These are phyloP conservation scores for Microthlaspi erraticum DNA, from an alignment of 345 rosid genomes.

Conservation along the genomic window DNA sequence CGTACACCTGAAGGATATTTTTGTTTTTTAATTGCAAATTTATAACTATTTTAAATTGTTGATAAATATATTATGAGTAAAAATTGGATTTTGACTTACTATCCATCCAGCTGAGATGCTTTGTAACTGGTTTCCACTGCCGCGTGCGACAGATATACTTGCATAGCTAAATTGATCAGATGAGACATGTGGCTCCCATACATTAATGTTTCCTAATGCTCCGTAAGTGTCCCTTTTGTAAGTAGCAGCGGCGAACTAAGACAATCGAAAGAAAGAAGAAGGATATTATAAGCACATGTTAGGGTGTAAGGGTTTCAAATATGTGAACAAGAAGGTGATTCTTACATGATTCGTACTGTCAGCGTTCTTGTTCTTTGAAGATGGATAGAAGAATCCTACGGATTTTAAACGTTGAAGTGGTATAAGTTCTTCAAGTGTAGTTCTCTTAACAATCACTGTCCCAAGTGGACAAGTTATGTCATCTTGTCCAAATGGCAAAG, in stretches of 20 bases:
- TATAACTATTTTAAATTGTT: background rate
- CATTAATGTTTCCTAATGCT: conserved; percentile 28
- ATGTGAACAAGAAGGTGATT: background rate
- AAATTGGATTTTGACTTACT: background rate
- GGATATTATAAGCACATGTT: background rate
- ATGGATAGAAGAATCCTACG: background rate
- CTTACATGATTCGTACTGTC: conserved; percentile 20
- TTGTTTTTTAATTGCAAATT: background rate
- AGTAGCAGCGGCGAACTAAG: background rate
- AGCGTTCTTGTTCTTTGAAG: background rate
- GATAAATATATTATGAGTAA: no score
- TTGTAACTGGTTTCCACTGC: background rate
- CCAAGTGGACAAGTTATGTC: conserved; percentile 20
- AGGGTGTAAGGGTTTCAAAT: background rate
- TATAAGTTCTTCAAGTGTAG: conserved; percentile 20
- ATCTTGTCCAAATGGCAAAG: background rate
- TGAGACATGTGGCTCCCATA: conserved; percentile 22
- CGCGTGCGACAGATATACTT: background rate
- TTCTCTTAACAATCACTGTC: conserved; percentile 25
- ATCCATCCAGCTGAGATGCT: conserved; percentile 31
- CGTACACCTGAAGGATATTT: background rate
- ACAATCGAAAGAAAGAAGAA: background rate
- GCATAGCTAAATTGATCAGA: conserved; percentile 21
- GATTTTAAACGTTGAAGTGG: background rate
- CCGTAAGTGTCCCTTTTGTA: background rate